Percentiles rank a stretch among this genome's conserved stretches.
phyloP scores from a whole-genome alignment of 1,139 yeast genomes.

The Komagataea norvegica region DNA sequence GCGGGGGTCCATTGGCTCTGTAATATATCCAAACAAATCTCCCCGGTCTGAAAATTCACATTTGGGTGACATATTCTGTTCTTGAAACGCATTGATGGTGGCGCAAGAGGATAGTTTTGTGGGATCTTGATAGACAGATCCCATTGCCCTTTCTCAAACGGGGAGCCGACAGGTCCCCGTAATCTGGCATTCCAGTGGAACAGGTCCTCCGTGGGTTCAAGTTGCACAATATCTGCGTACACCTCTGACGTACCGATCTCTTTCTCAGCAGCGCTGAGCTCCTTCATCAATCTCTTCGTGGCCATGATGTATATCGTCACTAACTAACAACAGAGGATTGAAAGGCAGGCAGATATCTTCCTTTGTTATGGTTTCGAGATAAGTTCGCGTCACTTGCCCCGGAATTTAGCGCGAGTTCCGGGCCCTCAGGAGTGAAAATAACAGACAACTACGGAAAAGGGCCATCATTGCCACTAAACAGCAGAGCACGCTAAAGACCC shows the following conservation, averaged over 20 bases:
- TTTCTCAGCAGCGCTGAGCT: constrained; percentile 35
- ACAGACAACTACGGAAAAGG: background rate
- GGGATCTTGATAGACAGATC: constrained; percentile 48
- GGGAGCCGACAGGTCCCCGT: constrained; percentile 51
- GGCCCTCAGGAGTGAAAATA: background rate
- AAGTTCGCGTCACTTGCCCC: background rate
- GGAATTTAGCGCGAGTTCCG: too few species aligned
- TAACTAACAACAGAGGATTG: too few species aligned
- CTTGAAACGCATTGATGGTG: constrained; percentile 58
- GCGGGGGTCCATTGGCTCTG: constrained; percentile 81
- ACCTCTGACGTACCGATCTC: constrained; percentile 32
- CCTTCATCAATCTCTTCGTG: constrained; percentile 42
- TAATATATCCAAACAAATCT: constrained; percentile 78
- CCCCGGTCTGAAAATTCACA: constrained; percentile 65
- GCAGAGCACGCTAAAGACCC: background rate
- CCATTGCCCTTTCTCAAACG: constrained; percentile 59
- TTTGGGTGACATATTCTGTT: constrained; percentile 71
- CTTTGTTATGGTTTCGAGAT: too few species aligned
- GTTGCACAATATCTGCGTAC: constrained; percentile 34
- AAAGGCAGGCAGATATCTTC: too few species aligned
- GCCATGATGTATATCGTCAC: constrained; percentile 17
- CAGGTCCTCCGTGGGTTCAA: constrained; percentile 47
- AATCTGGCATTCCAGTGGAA: constrained; percentile 58
- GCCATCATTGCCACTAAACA: constrained; percentile 14
- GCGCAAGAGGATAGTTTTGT: constrained; percentile 57